phyloP scores from a whole-genome alignment of 768 basidiomycete species.

The Suillus luteus region DNA sequence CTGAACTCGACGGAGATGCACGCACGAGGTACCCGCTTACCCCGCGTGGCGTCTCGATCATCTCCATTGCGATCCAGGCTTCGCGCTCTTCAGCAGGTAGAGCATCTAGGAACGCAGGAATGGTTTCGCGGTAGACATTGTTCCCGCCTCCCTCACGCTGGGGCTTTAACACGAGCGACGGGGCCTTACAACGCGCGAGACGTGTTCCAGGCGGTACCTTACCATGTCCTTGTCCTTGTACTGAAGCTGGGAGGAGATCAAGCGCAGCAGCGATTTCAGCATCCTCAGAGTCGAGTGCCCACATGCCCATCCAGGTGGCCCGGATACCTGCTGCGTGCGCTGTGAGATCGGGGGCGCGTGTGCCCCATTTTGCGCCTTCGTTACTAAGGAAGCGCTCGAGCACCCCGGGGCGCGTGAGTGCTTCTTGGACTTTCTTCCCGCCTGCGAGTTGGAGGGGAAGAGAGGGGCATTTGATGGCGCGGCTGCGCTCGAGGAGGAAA shows the following conservation, averaged over 20 bases:
- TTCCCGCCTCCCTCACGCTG: conserved; percentile 99
- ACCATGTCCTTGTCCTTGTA: not conserved
- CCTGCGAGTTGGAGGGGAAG: conserved; percentile 94
- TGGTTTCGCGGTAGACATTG: conserved; percentile 86
- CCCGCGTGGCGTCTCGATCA: conserved; percentile 78
- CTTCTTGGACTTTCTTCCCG: conserved; percentile 94
- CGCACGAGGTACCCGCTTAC: conserved; percentile 76
- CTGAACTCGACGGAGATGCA: conserved; percentile 44
- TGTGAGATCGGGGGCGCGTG: conserved; percentile 32
- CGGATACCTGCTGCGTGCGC: conserved; percentile 50
- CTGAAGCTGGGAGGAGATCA: conserved; percentile 7
- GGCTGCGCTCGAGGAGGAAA: conserved; percentile 74
- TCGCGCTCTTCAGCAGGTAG: conserved; percentile 63
- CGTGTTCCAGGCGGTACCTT: conserved; percentile 25
- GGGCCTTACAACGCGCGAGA: conserved; percentile 34
- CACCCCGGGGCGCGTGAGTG: conserved; percentile 69
- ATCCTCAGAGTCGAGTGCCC: conserved; percentile 59
- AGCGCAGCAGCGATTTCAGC: conserved; percentile 14
- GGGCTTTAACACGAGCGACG: conserved; percentile 85
- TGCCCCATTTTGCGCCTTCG: conserved; percentile 36
- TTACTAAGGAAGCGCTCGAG: conserved; percentile 70
- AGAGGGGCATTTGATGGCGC: conserved; percentile 91
- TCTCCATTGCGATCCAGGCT: conserved; percentile 96
- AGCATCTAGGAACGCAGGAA: conserved; percentile 71
- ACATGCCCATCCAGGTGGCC: conserved; percentile 88